Base-by-base conservation (phyloP, 1,284 basidiomycete genomes). In the Trametes hirsuta region DNA sequence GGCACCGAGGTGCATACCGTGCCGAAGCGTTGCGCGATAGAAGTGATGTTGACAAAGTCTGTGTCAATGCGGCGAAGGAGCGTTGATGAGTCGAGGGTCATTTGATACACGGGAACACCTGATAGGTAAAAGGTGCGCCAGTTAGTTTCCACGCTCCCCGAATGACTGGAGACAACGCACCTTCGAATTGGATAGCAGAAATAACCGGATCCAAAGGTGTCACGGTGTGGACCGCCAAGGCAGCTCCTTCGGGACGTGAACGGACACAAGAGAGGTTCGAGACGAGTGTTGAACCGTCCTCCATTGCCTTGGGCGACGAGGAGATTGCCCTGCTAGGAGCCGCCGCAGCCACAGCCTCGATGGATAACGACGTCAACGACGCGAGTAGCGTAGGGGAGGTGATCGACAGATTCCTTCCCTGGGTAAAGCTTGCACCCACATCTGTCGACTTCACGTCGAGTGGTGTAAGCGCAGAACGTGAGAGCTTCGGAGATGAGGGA, bases 21-120 rank as follows among this genome's bases (percentile, higher is more conserved):
- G 50, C 77, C 74, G 53, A 82, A 73, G 61, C 75, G 74, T 53
- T 79, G 76, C 18, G 82, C 72, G 61, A 90, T 84, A 30, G 83
- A 80, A 37, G 85, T 80, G 46, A 89, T 76, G 70, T 90, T 88
- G 65, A 90, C 87, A 65, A 86, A 90, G 68, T 88, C 86, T 25
- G 87, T 87, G 73, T 90, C 88, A 53, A 89, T 84, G 57, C 88
- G 83, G 65, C 88, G 84, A 61, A 89, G 74, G 47, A 90, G 75
- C 36, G 78, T 74, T 44, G 77, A 77, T 12, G 79, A 72, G 45
- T 81, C 84, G 8, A 90, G 76, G 54, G 74, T 77, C 72, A 84
- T 87, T 69, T 86, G 86, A 72, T 88, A 90, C 48, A 90, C 87
- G 47, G 85, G 81, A 60, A 90, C 85, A 64, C 85, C 88, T 90